Evolutionary conservation across 345 rosid genomes (phyloP), one percentile per base, ranked within the genome.

Genomic region (Brassica juncea): DNA sequence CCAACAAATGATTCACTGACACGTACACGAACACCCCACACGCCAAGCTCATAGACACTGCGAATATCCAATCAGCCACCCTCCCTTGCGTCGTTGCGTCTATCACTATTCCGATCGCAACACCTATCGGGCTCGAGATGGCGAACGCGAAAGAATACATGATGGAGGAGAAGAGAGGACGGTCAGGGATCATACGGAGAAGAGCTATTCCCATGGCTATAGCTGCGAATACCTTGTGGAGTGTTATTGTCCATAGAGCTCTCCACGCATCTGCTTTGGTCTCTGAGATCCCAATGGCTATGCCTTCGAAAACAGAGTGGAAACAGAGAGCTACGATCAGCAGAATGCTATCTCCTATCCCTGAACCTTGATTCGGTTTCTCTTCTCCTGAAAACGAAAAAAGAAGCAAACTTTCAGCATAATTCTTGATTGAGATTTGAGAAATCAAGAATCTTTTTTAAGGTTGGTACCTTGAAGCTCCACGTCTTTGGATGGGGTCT

Each of bases 271-370:
- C 91, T 8, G 81, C 75, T 71, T 85, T 35, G 0, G 87, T 87
- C 82, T 86, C 84, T 16, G 92, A 90, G 25, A 93, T 88, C 55
- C 97, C 94, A 3, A 88, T 89, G 1, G 97, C 97, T 49, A 90
- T 88, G 67, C 98, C 98, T 77, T 91, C 97, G 49, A 93, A 93
- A 0, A 93, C 86, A 1, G 97, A 93, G 86, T 93, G 98, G 84
- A 93, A 91, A 74, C 98, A 93, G 76, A 93, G 80, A 6, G 98
- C 97, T 0, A 86, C 69, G 0, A 93, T 91, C 86, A 93, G 71
- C 23, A 93, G 65, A 60, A 93, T 80, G 79, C 90, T 91, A 54
- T 93, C 97, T 55, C 97, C 93, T 1, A 90, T 25, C 11, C 65
- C 65, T 68, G 32, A 25, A 2, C 1, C 70, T 58, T 73, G 44